These are phyloP conservation scores for Whalleya microplaca DNA, from an alignment of 2,329 filamentous ascomycete species.

Conservation along the genomic window DNA sequence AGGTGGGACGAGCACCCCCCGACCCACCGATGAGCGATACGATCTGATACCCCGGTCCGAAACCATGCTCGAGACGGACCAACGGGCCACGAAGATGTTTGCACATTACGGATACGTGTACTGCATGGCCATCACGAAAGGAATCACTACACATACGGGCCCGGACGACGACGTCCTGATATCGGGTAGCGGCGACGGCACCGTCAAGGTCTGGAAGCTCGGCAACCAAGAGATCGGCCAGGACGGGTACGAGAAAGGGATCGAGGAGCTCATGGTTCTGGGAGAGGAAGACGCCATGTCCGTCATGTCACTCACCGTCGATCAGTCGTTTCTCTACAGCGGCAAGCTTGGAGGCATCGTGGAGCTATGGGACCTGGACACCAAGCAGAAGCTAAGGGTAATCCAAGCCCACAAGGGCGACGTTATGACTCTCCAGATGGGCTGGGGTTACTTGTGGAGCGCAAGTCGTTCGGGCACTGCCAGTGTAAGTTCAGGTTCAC, in stretches of 20 bases:
- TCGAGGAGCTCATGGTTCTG: conserved; percentile 70
- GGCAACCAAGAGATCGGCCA: conserved; percentile 48
- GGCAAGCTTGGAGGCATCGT: conserved; percentile 86
- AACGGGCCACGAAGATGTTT: conserved; percentile 80
- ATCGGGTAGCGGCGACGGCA: conserved; percentile 90
- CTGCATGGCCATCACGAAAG: conserved; percentile 86
- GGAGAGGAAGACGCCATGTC: conserved; percentile 66
- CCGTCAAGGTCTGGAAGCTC: conserved; percentile 91
- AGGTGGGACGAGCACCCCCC: conserved; percentile 77
- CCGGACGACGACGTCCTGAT: conserved; percentile 80
- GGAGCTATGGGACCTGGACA: conserved; percentile 97
- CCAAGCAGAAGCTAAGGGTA: conserved; percentile 83
- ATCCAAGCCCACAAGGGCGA: conserved; percentile 82
- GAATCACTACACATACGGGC: conserved; percentile 67
- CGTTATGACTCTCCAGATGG: conserved; percentile 84
- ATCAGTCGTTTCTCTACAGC: conserved; percentile 90
- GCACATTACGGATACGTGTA: conserved; percentile 96
- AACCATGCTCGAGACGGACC: conserved; percentile 76
- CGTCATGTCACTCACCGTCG: conserved; percentile 78
- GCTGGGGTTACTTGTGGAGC: conserved; percentile 83
- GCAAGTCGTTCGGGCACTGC: conserved; percentile 88
- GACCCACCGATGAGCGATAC: conserved; percentile 66
- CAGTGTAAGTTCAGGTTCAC: conserved; percentile 64
- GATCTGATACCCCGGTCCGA: conserved; percentile 55
- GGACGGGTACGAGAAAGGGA: conserved; percentile 60